A percentile compares a stretch with the other conserved stretches of the same genome.
Conservation (phyloP, 371 early-diverging fungal species). For the Batkoa obscura region DNA sequence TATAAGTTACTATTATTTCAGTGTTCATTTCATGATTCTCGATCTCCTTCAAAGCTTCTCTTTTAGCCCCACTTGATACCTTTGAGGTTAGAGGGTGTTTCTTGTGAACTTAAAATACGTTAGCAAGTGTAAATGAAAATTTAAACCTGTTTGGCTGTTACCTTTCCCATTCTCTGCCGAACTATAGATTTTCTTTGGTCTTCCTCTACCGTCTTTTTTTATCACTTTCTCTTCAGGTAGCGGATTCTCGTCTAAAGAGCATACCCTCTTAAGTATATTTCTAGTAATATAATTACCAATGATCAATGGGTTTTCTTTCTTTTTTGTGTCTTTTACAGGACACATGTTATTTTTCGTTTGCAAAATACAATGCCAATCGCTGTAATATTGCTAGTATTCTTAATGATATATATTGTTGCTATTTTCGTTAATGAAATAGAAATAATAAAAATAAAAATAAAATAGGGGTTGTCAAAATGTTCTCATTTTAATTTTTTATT, state of each 20-base stretch:
- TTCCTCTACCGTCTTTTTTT: background rate
- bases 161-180: background rate
- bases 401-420: too few species aligned
- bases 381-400: too few species aligned
- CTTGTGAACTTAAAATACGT: background rate
- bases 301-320: background rate
- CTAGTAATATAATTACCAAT: slow-evolving; percentile 6
- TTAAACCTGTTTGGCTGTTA: background rate
- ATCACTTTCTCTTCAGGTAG: background rate
- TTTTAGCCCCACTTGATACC: background rate
- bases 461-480: too few species aligned
- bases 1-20: background rate
- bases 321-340: too few species aligned
- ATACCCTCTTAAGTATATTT: background rate
- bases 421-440: too few species aligned
- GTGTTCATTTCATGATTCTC: background rate
- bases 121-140: background rate
- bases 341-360: too few species aligned
- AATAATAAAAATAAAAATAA: too few species aligned
- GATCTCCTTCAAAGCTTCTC: background rate
- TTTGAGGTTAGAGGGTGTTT: background rate
- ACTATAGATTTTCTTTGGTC: background rate
- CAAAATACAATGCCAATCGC: too few species aligned
- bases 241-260: background rate
- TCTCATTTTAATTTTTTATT: too few species aligned